Evolutionary conservation across 352 stramenopile species (phyloP).

Genomic region (Globisporangium middletonii): DNA sequence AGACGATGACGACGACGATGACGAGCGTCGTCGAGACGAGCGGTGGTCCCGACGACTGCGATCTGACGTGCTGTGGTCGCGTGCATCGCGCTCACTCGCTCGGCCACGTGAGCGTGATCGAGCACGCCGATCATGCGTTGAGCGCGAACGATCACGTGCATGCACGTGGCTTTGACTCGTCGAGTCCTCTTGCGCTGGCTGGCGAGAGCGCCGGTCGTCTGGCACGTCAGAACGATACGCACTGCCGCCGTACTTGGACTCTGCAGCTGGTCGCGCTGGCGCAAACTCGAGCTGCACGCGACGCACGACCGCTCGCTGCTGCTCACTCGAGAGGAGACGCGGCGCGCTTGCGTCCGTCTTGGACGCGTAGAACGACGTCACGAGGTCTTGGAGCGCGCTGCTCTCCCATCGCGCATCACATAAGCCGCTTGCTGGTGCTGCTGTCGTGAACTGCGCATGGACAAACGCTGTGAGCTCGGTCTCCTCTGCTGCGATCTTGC

Average conservation of each 20-base stretch:
- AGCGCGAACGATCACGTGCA: neutral
- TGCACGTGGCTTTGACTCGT: too few relatives aligned
- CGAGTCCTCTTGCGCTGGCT: too few relatives aligned
- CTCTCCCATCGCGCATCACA: slow-evolving; percentile 7
- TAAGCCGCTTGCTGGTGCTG: slow-evolving; percentile 9
- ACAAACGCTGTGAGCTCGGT: slow-evolving; percentile 26
- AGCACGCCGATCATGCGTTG: neutral
- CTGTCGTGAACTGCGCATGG: slow-evolving; percentile 19
- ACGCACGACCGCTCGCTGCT: slow-evolving; percentile 18
- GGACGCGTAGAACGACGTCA: slow-evolving; percentile 8
- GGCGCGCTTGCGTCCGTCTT: slow-evolving; percentile 18
- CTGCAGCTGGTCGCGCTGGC: slow-evolving; percentile 2
- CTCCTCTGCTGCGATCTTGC: slow-evolving; percentile 14
- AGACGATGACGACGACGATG: slow-evolving; percentile 19
- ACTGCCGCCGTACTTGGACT: slow-evolving; percentile 13
- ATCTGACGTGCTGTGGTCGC: slow-evolving; percentile 4
- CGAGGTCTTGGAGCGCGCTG: slow-evolving; percentile 4
- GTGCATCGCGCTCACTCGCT: slow-evolving; percentile 11
- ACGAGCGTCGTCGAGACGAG: slow-evolving; percentile 20
- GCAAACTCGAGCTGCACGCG: slow-evolving; percentile 14
- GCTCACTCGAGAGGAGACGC: slow-evolving; percentile 21
- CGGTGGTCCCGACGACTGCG: slow-evolving; percentile 10
- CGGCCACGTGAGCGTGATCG: slow-evolving; percentile 4
- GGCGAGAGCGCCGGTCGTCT: neutral
- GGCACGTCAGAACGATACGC: slow-evolving; percentile 15